These are phyloP conservation scores for Dothideomycetes sp. DNA, from an alignment of 2,329 filamentous ascomycete species.

Conservation along the genomic window DNA sequence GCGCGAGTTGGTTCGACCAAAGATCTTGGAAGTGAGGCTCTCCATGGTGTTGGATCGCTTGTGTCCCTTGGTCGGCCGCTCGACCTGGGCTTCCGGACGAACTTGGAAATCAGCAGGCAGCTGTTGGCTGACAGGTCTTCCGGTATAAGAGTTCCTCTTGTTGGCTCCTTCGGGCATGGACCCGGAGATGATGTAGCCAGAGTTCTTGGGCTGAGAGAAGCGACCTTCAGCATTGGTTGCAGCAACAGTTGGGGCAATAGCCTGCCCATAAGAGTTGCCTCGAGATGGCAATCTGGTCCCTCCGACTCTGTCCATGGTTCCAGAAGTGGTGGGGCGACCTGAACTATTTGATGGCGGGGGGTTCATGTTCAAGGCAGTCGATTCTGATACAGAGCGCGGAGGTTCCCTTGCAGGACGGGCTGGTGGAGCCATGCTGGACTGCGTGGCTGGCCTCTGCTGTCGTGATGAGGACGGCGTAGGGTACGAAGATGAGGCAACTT, in stretches of 20 bases:
- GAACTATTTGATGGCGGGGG: conserved; percentile 27
- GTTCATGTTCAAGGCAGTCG: conserved; percentile 27
- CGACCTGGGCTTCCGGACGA: conserved; percentile 55
- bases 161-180: conserved; percentile 47
- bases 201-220: conserved; percentile 64
- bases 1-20: conserved; percentile 52
- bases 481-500: conserved; percentile 26
- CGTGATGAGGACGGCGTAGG: conserved; percentile 9
- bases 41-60: conserved; percentile 50
- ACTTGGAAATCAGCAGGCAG: conserved; percentile 43
- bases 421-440: conserved; percentile 21
- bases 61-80: conserved; percentile 42
- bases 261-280: conserved; percentile 72
- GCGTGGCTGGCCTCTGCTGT: conserved; percentile 9
- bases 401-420: conserved; percentile 27
- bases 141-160: conserved; percentile 42
- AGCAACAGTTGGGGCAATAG: conserved; percentile 74
- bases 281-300: conserved; percentile 56
- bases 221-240: conserved; percentile 82
- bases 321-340: conserved; percentile 64
- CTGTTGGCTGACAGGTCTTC: conserved; percentile 46
- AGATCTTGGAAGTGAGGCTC: conserved; percentile 65
- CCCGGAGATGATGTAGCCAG: conserved; percentile 60
- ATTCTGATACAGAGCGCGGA: conserved; percentile 43
- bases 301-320: conserved; percentile 47